Evolutionary conservation across 441 rosid genomes (phyloP), one percentile per base, ranked within the genome.

Genomic region (Gossypium lobatum): DNA sequence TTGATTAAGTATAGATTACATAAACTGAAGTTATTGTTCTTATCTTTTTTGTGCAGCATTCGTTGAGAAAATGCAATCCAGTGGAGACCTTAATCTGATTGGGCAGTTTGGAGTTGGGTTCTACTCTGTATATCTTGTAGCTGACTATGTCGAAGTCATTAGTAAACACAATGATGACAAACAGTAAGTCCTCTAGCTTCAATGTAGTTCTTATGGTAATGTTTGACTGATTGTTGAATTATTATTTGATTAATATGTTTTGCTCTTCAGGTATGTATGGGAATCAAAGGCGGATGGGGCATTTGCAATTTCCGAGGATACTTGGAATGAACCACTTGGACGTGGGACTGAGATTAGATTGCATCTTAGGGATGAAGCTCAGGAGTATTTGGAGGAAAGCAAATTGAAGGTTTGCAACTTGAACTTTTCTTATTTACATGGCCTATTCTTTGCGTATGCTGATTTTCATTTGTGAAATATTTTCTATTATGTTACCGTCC

Each of bases 101-200:
- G 98, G 98, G 61, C 98, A 95, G 68, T 95, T 95, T 83, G 98
- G 98, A 67, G 98, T 92, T 80, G 97, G 98, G 71, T 95, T 95
- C 82, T 95, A 95, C 80, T 93, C 97, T 25, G 98, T 93, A 0
- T 95, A 95, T 80, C 94, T 95, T 37, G 97, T 91, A 53, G 94
- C 98, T 79, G 98, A 94, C 84, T 91, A 91, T 61, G 97, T 95
- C 50, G 98, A 95, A 88, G 98, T 95, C 66, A 84, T 91, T 64
- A 92, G 97, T 86, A 95, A 95, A 78, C 94, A 95, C 77, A 95
- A 89, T 54, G 98, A 95, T 23, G 98, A 95, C 76, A 91, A 62
- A 72, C 98, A 95, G 98, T 95, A 75, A 85, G 92, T 71, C 20
- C 70, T 61, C 28, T 20, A 3, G 11, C 31, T 7, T 53, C 1